Base-by-base conservation (phyloP, 1,284 basidiomycete species). In the Rhodotorula sp. region DNA sequence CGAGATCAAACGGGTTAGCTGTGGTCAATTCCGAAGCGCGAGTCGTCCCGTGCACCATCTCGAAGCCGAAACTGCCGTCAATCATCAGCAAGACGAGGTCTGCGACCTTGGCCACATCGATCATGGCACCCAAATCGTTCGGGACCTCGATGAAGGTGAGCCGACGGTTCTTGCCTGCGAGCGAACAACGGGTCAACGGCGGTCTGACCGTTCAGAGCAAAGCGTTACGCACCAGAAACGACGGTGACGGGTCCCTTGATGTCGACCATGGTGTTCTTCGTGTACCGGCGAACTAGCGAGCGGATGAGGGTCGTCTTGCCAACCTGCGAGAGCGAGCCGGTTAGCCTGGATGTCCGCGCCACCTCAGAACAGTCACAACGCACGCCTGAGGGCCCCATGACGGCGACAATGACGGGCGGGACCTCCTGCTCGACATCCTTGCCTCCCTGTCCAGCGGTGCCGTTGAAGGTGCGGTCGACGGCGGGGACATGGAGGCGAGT, bases 141-240 rank as follows among this genome's bases (percentile, higher is more conserved):
- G 95, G 94, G 83, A 94, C 98, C 81, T 99, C 96, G 67, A 99
- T 85, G 81, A 99, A 94, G 0, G 95, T 98, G 30, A 99, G 84
- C 22, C 96, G 85, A 58, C 93, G 86, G 77, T 89, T 91, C 84
- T 98, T 99, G 62, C 94, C 82, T 75, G 77, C 65, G 27, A 22
- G 15, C 34, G 44, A 44, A 8, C 29, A n/a, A 3, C 24, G 4
- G 34, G 34, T 51, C 88, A 72, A 85, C 49, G 10, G 17, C 2
- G 15, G 22, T 3, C 0, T 27, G 56, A 20, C 4, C 7, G 8
- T 4, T 11, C 9, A 15, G 15, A 2, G 53, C 29, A 9, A 24
- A 39, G 13, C 0, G 11, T 30, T 11, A 70, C 76, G 44, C 57
- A 79, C 79, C 83, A 29, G 81, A 89, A 60, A 99, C 90, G n/a